Evolutionary conservation across 495 filamentous ascomycete genomes (phyloP).

Genomic region (Penicillium angulare): DNA sequence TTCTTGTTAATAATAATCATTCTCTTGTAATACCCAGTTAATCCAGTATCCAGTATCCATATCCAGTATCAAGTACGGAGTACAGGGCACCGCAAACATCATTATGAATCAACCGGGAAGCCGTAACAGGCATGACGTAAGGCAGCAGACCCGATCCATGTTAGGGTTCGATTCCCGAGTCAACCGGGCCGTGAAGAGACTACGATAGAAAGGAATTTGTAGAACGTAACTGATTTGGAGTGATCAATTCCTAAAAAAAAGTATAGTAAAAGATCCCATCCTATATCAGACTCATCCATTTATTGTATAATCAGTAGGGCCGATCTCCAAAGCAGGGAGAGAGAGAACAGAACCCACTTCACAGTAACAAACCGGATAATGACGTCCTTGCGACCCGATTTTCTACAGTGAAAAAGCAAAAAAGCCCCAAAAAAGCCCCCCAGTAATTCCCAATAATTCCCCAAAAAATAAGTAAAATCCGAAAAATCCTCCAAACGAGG

Average conservation of each 20-base stretch:
- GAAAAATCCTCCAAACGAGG: slow-evolving; percentile 18
- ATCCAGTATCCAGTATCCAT: neutral
- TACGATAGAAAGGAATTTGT: neutral
- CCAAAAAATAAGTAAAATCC: neutral
- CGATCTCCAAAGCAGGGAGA: too few relatives aligned
- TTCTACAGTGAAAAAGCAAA: slow-evolving; percentile 1
- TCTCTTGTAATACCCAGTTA: neutral
- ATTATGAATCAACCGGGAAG: slow-evolving; percentile 19
- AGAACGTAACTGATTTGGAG: neutral
- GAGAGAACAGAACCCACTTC: too few relatives aligned
- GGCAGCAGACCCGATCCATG: slow-evolving; percentile 2
- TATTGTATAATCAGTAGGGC: too few relatives aligned
- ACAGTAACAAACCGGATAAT: slow-evolving; percentile 6
- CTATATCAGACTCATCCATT: too few relatives aligned
- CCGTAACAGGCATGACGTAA: slow-evolving; percentile 29
- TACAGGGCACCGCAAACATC: slow-evolving; percentile 12
- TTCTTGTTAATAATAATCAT: too few relatives aligned
- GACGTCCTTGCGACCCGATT: slow-evolving; percentile 11
- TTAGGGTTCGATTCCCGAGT: slow-evolving; percentile 14
- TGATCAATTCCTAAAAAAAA: neutral
- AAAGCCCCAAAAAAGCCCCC: neutral
- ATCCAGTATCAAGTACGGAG: neutral
- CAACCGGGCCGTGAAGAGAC: slow-evolving; percentile 16
- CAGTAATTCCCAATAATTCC: too few relatives aligned
- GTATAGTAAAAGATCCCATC: neutral